Percentiles rank a stretch among this genome's conserved stretches.
Evolutionary conservation across 169 alveolate genomes (phyloP).

Genomic region (Ichthyophthirius multifiliis): DNA sequence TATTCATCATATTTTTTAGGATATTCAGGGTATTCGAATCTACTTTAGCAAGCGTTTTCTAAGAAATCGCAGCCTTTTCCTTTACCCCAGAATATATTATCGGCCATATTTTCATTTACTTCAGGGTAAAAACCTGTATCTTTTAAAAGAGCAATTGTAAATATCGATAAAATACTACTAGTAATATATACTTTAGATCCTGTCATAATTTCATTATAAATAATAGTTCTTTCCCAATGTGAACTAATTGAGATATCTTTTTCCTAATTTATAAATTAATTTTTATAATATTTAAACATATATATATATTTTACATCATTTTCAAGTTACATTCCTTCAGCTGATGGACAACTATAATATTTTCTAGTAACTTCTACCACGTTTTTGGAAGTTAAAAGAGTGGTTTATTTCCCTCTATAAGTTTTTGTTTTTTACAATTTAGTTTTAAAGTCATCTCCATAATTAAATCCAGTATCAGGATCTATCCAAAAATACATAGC

Average conservation of each 20-base stretch:
- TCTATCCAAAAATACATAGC: slow-evolving; percentile 11
- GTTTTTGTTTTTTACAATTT: neutral
- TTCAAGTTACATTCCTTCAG: slow-evolving; percentile 52
- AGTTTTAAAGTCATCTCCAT: neutral
- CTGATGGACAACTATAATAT: slow-evolving; percentile 33
- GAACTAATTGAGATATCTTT: slow-evolving; percentile 47
- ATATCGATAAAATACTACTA: neutral
- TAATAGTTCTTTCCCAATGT: slow-evolving; percentile 52
- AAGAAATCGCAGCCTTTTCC: slow-evolving; percentile 29
- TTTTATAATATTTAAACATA: no score
- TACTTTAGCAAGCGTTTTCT: neutral
- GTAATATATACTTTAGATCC: slow-evolving; percentile 12
- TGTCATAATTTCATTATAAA: slow-evolving; percentile 57
- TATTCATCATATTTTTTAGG: neutral
- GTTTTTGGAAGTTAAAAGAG: slow-evolving; percentile 22
- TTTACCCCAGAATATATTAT: slow-evolving; percentile 27
- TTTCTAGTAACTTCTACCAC: slow-evolving; percentile 33
- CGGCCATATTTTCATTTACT: slow-evolving; percentile 1
- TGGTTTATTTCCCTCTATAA: neutral
- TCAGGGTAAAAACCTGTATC: slow-evolving; percentile 53
- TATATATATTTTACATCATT: slow-evolving; percentile 3
- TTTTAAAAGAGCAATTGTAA: slow-evolving; percentile 48
- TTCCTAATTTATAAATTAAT: neutral
- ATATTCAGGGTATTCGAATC: neutral
- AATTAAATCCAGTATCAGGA: neutral